Conservation (phyloP, 176 grass and related monocot species). For the Elymus sibiricus region DNA sequence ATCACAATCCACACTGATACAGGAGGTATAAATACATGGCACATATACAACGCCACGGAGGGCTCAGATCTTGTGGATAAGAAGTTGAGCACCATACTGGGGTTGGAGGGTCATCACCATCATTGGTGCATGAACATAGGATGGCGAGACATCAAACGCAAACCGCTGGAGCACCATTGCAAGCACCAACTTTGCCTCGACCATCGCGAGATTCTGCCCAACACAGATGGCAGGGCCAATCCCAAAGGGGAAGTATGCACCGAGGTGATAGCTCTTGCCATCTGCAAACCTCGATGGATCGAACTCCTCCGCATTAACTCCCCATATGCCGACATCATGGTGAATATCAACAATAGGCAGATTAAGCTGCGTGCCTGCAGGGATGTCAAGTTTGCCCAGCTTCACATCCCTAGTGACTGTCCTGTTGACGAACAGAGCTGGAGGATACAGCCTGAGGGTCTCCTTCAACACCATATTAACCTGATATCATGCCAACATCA, state of each 20-base stretch:
- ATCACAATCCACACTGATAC: not conserved
- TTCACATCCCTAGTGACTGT: conserved; percentile 37
- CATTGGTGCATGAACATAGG: conserved; percentile 77
- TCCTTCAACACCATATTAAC: conserved; percentile 78
- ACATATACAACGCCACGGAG: not conserved
- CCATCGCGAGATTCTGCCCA: conserved; percentile 71
- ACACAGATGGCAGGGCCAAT: conserved; percentile 60
- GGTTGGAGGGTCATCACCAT: conserved; percentile 52
- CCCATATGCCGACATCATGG: conserved; percentile 63
- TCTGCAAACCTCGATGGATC: conserved; percentile 74
- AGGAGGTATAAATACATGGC: not conserved
- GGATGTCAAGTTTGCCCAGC: conserved; percentile 54
- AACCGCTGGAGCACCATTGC: conserved; percentile 60
- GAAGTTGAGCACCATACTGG: conserved; percentile 72
- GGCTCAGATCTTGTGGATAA: conserved; percentile 50
- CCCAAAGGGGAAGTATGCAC: conserved; percentile 68
- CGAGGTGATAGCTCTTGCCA: conserved; percentile 61
- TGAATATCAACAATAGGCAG: conserved; percentile 53
- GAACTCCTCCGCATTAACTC: conserved; percentile 45
- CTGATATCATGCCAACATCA: conserved; percentile 27
- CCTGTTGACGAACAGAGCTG: conserved; percentile 43
- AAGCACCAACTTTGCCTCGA: conserved; percentile 67
- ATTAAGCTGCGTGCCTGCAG: conserved; percentile 40
- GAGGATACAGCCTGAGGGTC: conserved; percentile 80
- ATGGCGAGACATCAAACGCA: conserved; percentile 52